Percentiles rank a stretch among this genome's conserved stretches.
Evolutionary conservation across 352 stramenopile genomes (phyloP).

Genomic region (Pythium graminicola): DNA sequence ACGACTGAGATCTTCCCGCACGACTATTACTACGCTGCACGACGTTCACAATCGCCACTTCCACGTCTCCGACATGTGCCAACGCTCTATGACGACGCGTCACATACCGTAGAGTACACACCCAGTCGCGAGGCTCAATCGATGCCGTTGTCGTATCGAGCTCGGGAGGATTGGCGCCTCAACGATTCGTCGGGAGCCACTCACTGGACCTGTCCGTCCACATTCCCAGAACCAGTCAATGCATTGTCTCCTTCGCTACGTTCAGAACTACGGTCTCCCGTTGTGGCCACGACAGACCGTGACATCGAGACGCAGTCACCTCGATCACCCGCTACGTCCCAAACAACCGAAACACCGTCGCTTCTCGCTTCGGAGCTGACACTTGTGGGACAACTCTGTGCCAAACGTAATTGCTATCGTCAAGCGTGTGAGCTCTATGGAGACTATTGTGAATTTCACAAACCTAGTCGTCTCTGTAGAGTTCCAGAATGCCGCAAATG

Average conservation of each 20-base stretch:
- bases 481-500: slow-evolving; percentile 50
- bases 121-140: not conserved
- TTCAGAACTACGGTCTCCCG: not conserved
- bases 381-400: slow-evolving; percentile 31
- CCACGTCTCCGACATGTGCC: not conserved
- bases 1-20: not conserved
- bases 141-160: no score
- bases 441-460: slow-evolving; percentile 57
- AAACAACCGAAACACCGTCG: not conserved
- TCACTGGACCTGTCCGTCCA: not conserved
- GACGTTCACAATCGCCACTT: not conserved
- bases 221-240: not conserved
- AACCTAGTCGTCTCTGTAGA: slow-evolving; percentile 58
- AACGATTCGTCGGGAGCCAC: not conserved
- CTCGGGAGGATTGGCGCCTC: not conserved
- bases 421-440: slow-evolving; percentile 29
- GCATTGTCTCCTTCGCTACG: not conserved
- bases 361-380: slow-evolving; percentile 11
- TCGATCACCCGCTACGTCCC: not conserved
- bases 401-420: slow-evolving; percentile 61
- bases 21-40: not conserved
- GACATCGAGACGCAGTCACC: not conserved
- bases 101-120: no score
- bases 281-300: not conserved
- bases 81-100: not conserved